Base-by-base conservation (phyloP, 2,329 filamentous ascomycete species). In the Dryadomyces sulphureus region DNA sequence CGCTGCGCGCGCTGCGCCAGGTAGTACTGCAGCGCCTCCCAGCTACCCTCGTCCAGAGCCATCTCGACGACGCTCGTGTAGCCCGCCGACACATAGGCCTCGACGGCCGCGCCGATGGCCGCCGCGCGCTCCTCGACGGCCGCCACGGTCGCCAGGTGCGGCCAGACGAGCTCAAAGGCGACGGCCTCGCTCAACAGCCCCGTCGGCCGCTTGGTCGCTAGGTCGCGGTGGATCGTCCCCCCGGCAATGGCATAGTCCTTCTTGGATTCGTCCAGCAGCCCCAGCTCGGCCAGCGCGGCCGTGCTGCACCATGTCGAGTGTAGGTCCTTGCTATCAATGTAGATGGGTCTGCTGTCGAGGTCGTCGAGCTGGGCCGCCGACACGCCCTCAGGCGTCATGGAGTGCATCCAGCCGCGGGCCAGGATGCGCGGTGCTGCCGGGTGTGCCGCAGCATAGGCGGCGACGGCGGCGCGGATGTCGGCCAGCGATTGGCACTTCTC, bases 1-100 rank as follows among this genome's bases (percentile, higher is more conserved):
- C 2, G 12, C 20, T 17, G 20, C n/a, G 19, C 14, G n/a, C 24
- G 30, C 53, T 4, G 61, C 62, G 45, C 56, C 53, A 19, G 56
- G 48, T 17, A 59, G 12, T 62, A 59, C 22, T 67, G 61, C 46
- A 77, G 54, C 2, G 70, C 69, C 38, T 69, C 68, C 69, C 71
- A 74, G 5, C 61, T 63, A 39, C 67, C 69, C 45, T 75, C 69
- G 52, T 77, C 71, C 70, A 77, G 73, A 4, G 72, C 72, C 72
- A 77, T 75, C 49, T 77, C 73, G 9, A 76, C 61, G 36, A 72
- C 56, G 2, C 72, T 71, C 2, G 73, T 76, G 53, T 72, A 74
- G 3, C 73, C 73, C 1, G 63, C 63, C 1, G 62, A 59, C 48
- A 65, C 66, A 52, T 75, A 76, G 9, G 67, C 66, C 1, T 59